Evolutionary conservation across 2,329 filamentous ascomycete genomes (phyloP).

Genomic region (Penicillium sumatraense): DNA sequence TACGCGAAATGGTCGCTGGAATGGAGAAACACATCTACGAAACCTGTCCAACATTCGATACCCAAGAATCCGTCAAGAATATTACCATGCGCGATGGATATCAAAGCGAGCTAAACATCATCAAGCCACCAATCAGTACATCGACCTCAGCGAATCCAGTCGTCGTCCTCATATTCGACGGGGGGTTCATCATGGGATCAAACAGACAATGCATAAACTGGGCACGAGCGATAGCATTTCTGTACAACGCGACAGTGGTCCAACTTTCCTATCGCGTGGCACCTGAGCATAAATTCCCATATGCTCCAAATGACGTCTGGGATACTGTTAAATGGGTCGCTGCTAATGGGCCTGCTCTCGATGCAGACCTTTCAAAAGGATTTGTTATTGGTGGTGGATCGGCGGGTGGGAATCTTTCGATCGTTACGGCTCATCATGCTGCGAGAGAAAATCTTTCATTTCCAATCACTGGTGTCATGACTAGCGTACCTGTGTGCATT

Average conservation of each 20-base stretch:
- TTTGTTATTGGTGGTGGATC: constrained; percentile 53
- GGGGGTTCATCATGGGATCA: constrained; percentile 29
- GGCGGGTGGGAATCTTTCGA: constrained; percentile 50
- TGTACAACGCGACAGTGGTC: constrained; percentile 22
- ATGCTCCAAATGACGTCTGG: constrained; percentile 1
- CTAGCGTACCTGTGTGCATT: constrained; percentile 48
- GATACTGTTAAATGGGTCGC: constrained; percentile 8
- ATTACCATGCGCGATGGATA: constrained; percentile 16
- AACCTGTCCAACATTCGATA: constrained; percentile 2
- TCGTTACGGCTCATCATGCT: constrained; percentile 45
- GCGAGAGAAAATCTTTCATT: constrained; percentile 48
- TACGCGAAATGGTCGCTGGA: background rate
- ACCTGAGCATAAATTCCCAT: constrained; percentile 6
- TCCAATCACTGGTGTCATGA: constrained; percentile 53
- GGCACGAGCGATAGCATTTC: constrained; percentile 20
- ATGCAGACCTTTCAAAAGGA: background rate
- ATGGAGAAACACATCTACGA: background rate
- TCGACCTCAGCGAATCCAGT: constrained; percentile 15
- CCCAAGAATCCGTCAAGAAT: constrained; percentile 4
- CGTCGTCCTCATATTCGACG: constrained; percentile 30
- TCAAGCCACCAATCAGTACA: constrained; percentile 15
- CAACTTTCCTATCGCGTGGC: constrained; percentile 5
- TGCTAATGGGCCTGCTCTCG: background rate
- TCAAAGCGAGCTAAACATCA: constrained; percentile 11
- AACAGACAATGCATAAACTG: constrained; percentile 24